Base-by-base conservation (phyloP, 2,329 filamentous ascomycete species). In the Sordariomycetes sp. region DNA sequence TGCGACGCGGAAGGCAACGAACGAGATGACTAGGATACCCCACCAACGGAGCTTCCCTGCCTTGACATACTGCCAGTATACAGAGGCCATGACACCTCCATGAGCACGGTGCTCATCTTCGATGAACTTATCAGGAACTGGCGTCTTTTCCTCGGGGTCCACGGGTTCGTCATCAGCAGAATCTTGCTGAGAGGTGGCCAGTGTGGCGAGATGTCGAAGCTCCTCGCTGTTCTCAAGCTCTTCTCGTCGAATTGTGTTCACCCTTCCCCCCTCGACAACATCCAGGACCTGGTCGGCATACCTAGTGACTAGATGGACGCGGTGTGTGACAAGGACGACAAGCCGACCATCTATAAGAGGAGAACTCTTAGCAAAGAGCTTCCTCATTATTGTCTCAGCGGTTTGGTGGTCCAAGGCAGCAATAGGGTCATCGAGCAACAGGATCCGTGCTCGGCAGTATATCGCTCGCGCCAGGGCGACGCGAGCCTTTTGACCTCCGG, bases 41-140 rank as follows among this genome's bases (percentile, higher is more conserved):
- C 91, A 96, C 76, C 86, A 90, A 59, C 76, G 76, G 52, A 92
- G 75, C 14, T 83, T 87, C 2, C 91, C 91, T 5, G 90, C 89
- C 69, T 85, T 88, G 72, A 96, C 85, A 63, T 96, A 96, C 62
- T 85, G 83, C 84, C 88, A 90, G 67, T 96, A 96, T 0, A 96
- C 86, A 7, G 79, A 79, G 12, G 83, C 73, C 64, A 91, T 82
- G 1, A 96, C 88, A 1, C 88, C 85, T 20, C 91, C 90, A 60
- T 89, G 80, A 0, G 81, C 86, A 54, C 89, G 80, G 63, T 85
- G 76, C 67, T 94, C 89, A 35, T 92, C 88, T 65, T 91, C 86
- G 53, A 91, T 85, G 65, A 93, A 92, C 64, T 90, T 90, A 35
- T 87, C 84, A 0, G 87, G 85, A 14, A 84, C 73, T 0, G 81